Evolutionary conservation across 148 eudicot genomes (phyloP).

Genomic region (Dysphania ambrosioides): DNA sequence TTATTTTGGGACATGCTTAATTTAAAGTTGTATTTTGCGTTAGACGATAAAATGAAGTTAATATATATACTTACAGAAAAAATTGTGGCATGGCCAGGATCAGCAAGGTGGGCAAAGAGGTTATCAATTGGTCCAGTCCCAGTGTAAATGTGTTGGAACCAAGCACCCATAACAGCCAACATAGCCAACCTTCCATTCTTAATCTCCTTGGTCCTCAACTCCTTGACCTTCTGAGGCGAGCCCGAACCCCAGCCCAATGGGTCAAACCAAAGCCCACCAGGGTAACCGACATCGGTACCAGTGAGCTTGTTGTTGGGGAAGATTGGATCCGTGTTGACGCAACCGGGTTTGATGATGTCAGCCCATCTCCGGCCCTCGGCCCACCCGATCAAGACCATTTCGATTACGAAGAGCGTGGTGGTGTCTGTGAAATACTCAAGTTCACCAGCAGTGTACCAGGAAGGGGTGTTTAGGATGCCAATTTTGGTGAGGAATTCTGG

Average conservation of each 20-base stretch:
- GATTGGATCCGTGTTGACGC: conserved; percentile 90
- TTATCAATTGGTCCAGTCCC: conserved; percentile 94
- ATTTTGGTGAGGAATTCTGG: conserved; percentile 89
- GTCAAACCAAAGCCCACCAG: conserved; percentile 98
- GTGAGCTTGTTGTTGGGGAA: conserved; percentile 99
- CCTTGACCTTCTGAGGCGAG: conserved; percentile 69
- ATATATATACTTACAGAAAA: conserved; percentile 98
- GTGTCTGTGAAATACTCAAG: conserved; percentile 94
- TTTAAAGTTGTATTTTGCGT: too few relatives aligned
- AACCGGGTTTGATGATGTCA: conserved; percentile 84
- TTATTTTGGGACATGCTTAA: too few relatives aligned
- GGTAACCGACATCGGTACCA: conserved; percentile 94
- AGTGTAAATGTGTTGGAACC: conserved; percentile 95
- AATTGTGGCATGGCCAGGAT: conserved; percentile 96
- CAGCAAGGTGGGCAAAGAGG: conserved; percentile 96
- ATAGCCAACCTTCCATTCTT: conserved; percentile 95
- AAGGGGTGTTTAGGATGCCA: conserved; percentile 90
- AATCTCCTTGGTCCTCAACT: conserved; percentile 94
- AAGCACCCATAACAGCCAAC: conserved; percentile 97
- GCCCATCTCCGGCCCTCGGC: conserved; percentile 99
- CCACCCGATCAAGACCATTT: conserved; percentile 86
- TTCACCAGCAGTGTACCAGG: conserved; percentile 98
- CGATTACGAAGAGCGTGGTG: conserved; percentile 78
- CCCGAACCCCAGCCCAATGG: conserved; percentile 96
- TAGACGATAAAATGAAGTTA: too few relatives aligned